Percentiles rank a stretch among this genome's conserved stretches.
Conservation (phyloP, 176 grass and related monocot species). For the Cenchrus purpureus region DNA sequence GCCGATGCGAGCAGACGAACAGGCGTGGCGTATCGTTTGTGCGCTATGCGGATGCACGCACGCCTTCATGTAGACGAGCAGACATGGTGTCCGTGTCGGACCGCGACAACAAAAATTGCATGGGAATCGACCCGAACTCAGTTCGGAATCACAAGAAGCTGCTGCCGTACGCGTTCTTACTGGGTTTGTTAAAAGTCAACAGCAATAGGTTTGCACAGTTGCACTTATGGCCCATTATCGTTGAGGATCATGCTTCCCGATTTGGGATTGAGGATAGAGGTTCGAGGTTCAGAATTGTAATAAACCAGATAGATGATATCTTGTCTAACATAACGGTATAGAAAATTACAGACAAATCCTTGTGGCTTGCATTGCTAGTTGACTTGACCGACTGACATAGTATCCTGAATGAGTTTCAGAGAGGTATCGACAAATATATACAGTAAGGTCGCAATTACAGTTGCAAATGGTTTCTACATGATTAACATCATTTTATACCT, state of each 20-base stretch:
- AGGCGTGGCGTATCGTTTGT: background rate
- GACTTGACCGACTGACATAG: background rate
- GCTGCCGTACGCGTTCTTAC: background rate
- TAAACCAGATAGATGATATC: too few relatives aligned
- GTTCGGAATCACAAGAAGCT: background rate
- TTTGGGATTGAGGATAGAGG: background rate
- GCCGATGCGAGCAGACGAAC: background rate
- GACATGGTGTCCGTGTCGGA: background rate
- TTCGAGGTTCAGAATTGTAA: background rate
- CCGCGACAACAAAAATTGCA: background rate
- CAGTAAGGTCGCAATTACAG: too few relatives aligned
- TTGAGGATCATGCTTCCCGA: background rate
- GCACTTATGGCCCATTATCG: background rate
- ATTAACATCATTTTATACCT: too few relatives aligned
- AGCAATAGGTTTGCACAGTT: background rate
- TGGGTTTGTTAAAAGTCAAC: background rate
- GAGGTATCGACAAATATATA: background rate
- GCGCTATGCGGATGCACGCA: background rate
- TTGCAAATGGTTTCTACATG: too few relatives aligned
- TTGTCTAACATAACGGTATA: too few relatives aligned
- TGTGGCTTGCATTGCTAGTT: background rate
- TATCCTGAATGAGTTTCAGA: background rate
- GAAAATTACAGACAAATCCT: too few relatives aligned
- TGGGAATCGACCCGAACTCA: background rate
- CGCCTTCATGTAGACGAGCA: background rate